phyloP scores from a whole-genome alignment of 768 basidiomycete genomes.

The Boletus coccyginus region DNA sequence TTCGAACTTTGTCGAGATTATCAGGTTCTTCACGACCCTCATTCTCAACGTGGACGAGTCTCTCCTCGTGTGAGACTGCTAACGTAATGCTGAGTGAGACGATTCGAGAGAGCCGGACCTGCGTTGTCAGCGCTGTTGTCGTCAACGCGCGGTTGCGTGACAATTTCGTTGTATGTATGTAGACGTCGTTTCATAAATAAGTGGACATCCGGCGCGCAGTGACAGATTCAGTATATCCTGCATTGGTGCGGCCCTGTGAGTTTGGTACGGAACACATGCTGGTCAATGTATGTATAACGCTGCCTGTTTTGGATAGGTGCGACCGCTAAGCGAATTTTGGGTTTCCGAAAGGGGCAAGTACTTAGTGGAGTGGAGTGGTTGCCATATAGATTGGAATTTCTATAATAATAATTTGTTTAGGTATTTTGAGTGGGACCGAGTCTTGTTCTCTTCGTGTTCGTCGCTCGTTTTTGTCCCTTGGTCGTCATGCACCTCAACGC shows the following conservation, averaged over 20 bases:
- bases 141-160: neutral
- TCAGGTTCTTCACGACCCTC: conserved; percentile 61
- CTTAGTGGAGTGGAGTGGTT: neutral
- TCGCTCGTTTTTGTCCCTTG: conserved; percentile 5
- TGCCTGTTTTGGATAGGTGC: neutral
- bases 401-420: neutral
- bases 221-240: too few species aligned
- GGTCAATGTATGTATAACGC: too few species aligned
- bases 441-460: neutral
- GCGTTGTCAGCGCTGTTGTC: neutral
- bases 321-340: neutral
- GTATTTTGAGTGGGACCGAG: neutral
- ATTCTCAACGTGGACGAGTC: conserved; percentile 70
- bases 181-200: neutral
- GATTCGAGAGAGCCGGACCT: neutral
- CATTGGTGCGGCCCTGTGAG: neutral
- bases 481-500: conserved; percentile 43
- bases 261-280: neutral
- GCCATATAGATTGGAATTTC: neutral
- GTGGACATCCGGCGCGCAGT: neutral
- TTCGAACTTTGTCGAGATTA: conserved; percentile 57
- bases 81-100: neutral
- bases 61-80: neutral
- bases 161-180: neutral
- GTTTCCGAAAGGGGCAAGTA: neutral